A percentile compares a stretch with the other conserved stretches of the same genome.
These are phyloP conservation scores for Candida quercuum DNA, from an alignment of 805 yeast species.

Conservation along the genomic window DNA sequence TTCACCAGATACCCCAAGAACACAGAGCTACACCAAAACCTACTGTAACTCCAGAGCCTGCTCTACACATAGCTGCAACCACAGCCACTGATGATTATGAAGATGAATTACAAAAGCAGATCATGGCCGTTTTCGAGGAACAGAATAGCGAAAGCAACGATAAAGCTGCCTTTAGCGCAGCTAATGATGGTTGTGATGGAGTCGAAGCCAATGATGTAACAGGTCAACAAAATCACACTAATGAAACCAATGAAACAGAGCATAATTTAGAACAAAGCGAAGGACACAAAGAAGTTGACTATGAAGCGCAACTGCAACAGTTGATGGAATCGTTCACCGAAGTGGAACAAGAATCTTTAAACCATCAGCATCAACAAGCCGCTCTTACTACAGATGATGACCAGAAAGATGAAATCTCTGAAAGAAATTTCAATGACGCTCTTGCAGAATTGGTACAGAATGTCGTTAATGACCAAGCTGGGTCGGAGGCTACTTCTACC, in stretches of 20 bases:
- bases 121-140: constrained; percentile 14
- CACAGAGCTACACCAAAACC: not conserved
- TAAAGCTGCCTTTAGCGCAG: no score
- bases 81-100: constrained; percentile 6
- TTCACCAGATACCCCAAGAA: constrained; percentile 5
- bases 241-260: not conserved
- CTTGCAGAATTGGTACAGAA: constrained; percentile 51
- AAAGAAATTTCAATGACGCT: constrained; percentile 47
- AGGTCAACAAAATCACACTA: not conserved
- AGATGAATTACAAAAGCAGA: constrained; percentile 13
- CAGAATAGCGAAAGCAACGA: not conserved
- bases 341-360: no score
- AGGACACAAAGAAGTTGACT: constrained; percentile 7
- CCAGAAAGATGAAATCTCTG: no score
- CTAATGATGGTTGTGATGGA: no score
- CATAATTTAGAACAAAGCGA: not conserved
- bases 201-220: no score
- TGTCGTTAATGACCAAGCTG: constrained; percentile 38
- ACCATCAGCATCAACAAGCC: constrained; percentile 1
- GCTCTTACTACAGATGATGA: constrained; percentile 15
- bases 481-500: constrained; percentile 4
- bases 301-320: constrained; percentile 17
- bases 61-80: not conserved
- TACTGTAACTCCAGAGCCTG: not conserved
- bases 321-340: constrained; percentile 21